Evolutionary conservation across 441 rosid genomes (phyloP).

Genomic region (Euphorbia schlechtendalii): DNA sequence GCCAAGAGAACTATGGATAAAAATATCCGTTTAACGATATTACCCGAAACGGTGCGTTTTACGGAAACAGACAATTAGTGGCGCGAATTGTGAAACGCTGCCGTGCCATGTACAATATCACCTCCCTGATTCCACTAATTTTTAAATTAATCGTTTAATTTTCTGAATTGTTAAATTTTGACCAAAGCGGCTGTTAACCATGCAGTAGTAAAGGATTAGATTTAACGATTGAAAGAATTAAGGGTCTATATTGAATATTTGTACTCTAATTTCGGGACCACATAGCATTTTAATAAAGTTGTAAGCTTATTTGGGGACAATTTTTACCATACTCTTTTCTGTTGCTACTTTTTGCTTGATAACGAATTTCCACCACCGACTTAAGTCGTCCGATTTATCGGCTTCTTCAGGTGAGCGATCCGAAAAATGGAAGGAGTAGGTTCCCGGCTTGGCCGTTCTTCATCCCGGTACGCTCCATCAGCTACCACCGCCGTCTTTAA

Average conservation of each 20-base stretch:
- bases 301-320: background rate
- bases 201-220: background rate
- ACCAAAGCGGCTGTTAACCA: too few relatives aligned
- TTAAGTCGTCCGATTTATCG: background rate
- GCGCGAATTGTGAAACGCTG: background rate
- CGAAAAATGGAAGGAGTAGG: conserved; percentile 87
- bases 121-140: too few relatives aligned
- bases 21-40: background rate
- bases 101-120: too few relatives aligned
- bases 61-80: background rate
- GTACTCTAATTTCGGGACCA: too few relatives aligned
- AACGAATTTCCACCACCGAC: background rate
- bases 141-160: too few relatives aligned
- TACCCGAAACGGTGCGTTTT: background rate
- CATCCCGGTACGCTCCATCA: conserved; percentile 85
- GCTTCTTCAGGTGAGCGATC: conserved; percentile 13
- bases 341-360: background rate
- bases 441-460: conserved; percentile 81
- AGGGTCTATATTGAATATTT: background rate
- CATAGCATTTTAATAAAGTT: background rate
- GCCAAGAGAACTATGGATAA: background rate
- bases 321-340: background rate
- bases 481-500: conserved; percentile 60
- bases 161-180: too few relatives aligned
- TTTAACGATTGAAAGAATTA: background rate